phyloP scores from a whole-genome alignment of 148 eudicot species.

The Mesembryanthemum crystallinum region DNA sequence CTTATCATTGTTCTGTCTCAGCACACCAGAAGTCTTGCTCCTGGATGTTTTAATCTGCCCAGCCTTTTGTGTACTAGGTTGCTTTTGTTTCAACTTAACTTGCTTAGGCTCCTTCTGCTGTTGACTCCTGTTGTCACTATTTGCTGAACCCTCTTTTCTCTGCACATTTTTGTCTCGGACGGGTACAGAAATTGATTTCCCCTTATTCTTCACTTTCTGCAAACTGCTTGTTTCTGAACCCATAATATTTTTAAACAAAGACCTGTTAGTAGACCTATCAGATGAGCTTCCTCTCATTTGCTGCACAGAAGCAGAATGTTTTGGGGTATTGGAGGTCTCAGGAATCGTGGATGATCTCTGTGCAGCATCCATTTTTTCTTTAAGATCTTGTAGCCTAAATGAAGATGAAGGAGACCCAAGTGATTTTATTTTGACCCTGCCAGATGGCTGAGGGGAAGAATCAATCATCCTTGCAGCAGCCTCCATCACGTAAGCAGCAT shows the following conservation, averaged over 20 bases:
- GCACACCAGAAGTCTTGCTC: slow-evolving; percentile 48
- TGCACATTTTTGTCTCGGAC: slow-evolving; percentile 49
- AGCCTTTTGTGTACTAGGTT: slow-evolving; percentile 37
- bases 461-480: slow-evolving; percentile 80
- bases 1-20: slow-evolving; percentile 75
- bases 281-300: slow-evolving; percentile 37
- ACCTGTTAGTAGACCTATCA: slow-evolving; percentile 37
- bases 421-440: slow-evolving; percentile 38
- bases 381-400: slow-evolving; percentile 60
- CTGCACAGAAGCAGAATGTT: slow-evolving; percentile 33
- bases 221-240: slow-evolving; percentile 40
- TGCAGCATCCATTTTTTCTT: slow-evolving; percentile 61
- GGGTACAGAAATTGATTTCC: slow-evolving; percentile 43
- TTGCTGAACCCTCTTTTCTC: slow-evolving; percentile 42
- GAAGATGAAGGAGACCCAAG: slow-evolving; percentile 70
- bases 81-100: slow-evolving; percentile 36
- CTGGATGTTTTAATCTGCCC: slow-evolving; percentile 42
- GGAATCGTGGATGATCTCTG: slow-evolving; percentile 40
- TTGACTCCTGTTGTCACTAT: slow-evolving; percentile 36
- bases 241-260: slow-evolving; percentile 40
- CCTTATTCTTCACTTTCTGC: slow-evolving; percentile 49
- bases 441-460: slow-evolving; percentile 52
- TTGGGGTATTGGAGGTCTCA: slow-evolving; percentile 47
- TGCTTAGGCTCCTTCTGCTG: slow-evolving; percentile 49
- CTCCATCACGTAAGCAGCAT: slow-evolving; percentile 76